Percentiles rank a stretch among this genome's conserved stretches.
phyloP scores from a whole-genome alignment of 257 asterid genomes.

The Mitragyna speciosa region DNA sequence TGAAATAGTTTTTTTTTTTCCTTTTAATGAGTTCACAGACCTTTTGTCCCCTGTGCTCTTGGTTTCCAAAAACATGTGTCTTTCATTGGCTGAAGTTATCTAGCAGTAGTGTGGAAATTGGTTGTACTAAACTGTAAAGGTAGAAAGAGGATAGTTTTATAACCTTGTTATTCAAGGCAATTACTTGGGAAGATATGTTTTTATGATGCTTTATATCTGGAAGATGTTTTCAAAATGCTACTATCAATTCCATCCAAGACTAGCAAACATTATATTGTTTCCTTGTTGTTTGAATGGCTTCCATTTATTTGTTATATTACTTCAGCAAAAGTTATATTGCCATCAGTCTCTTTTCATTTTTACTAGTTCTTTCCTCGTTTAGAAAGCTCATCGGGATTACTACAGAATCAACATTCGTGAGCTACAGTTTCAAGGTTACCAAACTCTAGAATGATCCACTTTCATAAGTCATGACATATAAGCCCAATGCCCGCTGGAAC shows the following conservation, averaged over 20 bases:
- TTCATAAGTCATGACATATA: not conserved
- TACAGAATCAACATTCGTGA: no score
- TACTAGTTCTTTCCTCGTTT: no score
- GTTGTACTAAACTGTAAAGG: not conserved
- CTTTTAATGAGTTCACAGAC: constrained; percentile 4
- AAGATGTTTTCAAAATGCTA: not conserved
- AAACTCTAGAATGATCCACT: not conserved
- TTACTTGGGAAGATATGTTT: not conserved
- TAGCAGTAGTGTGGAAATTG: not conserved
- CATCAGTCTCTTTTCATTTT: not conserved
- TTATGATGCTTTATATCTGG: not conserved
- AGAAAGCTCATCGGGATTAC: not conserved
- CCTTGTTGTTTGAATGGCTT: not conserved
- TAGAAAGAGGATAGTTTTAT: not conserved
- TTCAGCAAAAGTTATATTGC: not conserved
- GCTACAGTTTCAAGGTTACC: not conserved
- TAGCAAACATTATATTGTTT: no score
- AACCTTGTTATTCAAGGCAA: not conserved
- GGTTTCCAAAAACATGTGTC: not conserved
- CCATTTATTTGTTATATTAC: not conserved
- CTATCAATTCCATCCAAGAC: not conserved
- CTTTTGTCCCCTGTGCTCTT: not conserved
- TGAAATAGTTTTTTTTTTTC: not conserved
- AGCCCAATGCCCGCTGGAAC: not conserved
- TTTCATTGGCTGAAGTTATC: no score